Base-by-base conservation (phyloP, 2,329 filamentous ascomycete species). In the Aureobasidium sp. region DNA sequence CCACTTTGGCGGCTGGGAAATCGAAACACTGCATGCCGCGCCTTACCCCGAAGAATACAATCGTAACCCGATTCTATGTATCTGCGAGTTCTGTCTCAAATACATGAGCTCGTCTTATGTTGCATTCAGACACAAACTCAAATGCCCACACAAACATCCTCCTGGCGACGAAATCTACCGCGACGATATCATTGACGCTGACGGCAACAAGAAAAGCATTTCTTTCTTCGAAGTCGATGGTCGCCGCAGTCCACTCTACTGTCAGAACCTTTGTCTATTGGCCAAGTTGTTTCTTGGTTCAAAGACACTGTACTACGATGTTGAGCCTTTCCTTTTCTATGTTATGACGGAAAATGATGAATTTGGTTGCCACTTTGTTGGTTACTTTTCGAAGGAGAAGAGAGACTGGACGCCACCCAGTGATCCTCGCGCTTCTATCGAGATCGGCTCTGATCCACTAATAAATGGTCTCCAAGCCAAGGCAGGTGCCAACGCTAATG, bases 41-140 rank as follows among this genome's bases (percentile, higher is more conserved):
- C 95, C 94, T 13, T 99, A 99, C 72, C 94, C 94, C 0, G 94
- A 97, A 72, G 94, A 99, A 75, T 99, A 99, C 78, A 97, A 91
- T 73, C 86, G 93, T 66, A 97, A 99, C 72, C 87, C 90, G 34
- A 89, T 96, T 41, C 83, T 99, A n/a, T 97, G 96, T 75, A 97
- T 99, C 65, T 99, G 94, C 80, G 95, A 99, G 74, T 99, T 97
- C 74, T 99, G 94, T 73, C 81, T 99, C 63, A 99, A 97, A 76
- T 99, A 99, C 77, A 97, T 99, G 91, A 96, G 95, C 74, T 97
- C 94, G 21, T 93, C 97, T 73, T 97, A 96, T 69, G 94, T 99
- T 32, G 93, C 94, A 15, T 97, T 93, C 91, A 85, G 94, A 59
- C 94, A 99, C 76, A 97, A 97, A 75, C 75, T 81, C 68, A 99